phyloP scores from a whole-genome alignment of 1,284 basidiomycete species.

The Ustilago bromivora region DNA sequence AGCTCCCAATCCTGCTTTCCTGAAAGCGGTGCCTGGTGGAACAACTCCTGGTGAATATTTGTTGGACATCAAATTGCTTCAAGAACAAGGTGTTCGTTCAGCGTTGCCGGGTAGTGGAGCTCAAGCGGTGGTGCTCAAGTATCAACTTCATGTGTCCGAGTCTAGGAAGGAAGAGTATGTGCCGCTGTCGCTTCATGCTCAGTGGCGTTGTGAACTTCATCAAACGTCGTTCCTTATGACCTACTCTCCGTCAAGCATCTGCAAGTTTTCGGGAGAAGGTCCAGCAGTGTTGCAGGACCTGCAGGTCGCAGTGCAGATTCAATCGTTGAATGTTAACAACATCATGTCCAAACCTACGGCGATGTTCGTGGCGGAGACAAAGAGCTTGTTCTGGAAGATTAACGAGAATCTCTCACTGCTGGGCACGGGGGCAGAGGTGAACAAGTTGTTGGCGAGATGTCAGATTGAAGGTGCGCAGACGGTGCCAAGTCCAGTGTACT shows the following conservation, averaged over 20 bases:
- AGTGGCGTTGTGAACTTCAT: slow-evolving; percentile 72
- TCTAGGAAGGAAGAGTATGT: slow-evolving; percentile 66
- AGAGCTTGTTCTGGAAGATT: slow-evolving; percentile 71
- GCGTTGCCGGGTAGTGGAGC: slow-evolving; percentile 42
- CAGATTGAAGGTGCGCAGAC: slow-evolving; percentile 65
- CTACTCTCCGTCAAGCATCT: slow-evolving; percentile 69
- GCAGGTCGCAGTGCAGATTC: slow-evolving; percentile 70
- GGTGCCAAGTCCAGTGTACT: slow-evolving; percentile 69
- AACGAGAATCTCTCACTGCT: slow-evolving; percentile 55
- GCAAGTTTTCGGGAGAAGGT: slow-evolving; percentile 6
- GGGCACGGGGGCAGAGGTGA: slow-evolving; percentile 8
- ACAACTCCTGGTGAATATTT: slow-evolving; percentile 71
- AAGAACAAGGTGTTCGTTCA: slow-evolving; percentile 36
- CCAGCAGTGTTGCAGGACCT: slow-evolving; percentile 61
- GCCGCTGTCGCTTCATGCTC: slow-evolving; percentile 72
- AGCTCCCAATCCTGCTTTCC: slow-evolving; percentile 73
- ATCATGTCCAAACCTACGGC: slow-evolving; percentile 74
- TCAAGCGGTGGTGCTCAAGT: slow-evolving; percentile 72
- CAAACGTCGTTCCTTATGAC: slow-evolving; percentile 73
- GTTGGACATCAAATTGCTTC: slow-evolving; percentile 71
- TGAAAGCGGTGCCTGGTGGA: slow-evolving; percentile 70
- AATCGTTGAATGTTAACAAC: slow-evolving; percentile 69
- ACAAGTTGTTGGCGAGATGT: slow-evolving; percentile 73
- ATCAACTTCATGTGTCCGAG: slow-evolving; percentile 72
- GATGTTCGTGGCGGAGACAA: slow-evolving; percentile 69